Conservation (phyloP, 176 grass and related monocot genomes). For the Avena sativa region DNA sequence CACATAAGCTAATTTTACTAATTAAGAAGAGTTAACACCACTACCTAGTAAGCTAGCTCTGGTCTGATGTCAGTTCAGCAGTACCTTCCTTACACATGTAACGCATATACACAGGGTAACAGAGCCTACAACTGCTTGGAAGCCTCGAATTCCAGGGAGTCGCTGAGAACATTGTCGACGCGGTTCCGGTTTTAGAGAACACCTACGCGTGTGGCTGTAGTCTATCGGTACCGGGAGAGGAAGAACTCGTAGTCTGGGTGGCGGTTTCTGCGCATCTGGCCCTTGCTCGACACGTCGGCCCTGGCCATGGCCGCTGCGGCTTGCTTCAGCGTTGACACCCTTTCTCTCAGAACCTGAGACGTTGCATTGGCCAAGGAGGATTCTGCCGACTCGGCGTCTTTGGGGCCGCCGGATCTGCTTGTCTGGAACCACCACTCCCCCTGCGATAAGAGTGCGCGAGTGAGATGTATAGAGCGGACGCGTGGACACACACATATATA, state of each 20-base stretch:
- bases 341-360: conserved; percentile 50
- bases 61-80: not conserved
- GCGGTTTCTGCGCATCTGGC: conserved; percentile 39
- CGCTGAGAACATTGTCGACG: not conserved
- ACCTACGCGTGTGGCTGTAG: no score
- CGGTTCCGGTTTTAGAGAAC: not conserved
- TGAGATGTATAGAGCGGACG: not conserved
- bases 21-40: not conserved
- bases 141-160: not conserved
- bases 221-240: conserved; percentile 51
- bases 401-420: not conserved
- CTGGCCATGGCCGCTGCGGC: conserved; percentile 61
- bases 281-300: conserved; percentile 45
- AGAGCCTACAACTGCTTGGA: not conserved
- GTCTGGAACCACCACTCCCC: conserved; percentile 75
- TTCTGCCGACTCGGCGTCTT: not conserved
- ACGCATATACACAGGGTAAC: not conserved
- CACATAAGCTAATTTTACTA: not conserved
- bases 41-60: not conserved
- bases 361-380: no score
- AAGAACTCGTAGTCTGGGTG: conserved; percentile 90
- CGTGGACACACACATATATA: not conserved
- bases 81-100: not conserved
- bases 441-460: conserved; percentile 45
- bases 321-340: conserved; percentile 56